Percentiles rank a stretch among this genome's conserved stretches.
These are phyloP conservation scores for Pseudocercospora fuligena DNA, from an alignment of 2,329 filamentous ascomycete genomes.

Conservation along the genomic window DNA sequence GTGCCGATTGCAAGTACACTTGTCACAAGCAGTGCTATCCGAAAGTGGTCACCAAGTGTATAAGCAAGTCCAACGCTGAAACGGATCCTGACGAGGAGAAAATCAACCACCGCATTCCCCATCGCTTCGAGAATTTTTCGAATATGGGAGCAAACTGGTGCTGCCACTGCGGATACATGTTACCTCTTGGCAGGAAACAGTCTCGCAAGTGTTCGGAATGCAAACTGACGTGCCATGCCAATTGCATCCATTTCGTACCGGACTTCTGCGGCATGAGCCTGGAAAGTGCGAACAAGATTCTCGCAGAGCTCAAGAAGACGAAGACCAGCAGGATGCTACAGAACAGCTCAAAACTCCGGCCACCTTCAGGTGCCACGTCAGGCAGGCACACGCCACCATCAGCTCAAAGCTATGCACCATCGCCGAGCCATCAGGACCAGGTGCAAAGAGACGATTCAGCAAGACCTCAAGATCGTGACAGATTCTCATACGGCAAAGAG, in stretches of 20 bases:
- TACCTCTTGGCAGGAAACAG: slow-evolving; percentile 94
- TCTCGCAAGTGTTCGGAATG: slow-evolving; percentile 96
- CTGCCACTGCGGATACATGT: slow-evolving; percentile 95
- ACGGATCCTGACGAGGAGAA: slow-evolving; percentile 98
- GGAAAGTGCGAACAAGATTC: slow-evolving; percentile 91
- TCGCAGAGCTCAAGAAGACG: slow-evolving; percentile 81
- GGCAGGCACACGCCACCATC: slow-evolving; percentile 52
- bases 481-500: slow-evolving; percentile 57
- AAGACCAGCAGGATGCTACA: slow-evolving; percentile 58
- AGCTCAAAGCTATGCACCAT: slow-evolving; percentile 44
- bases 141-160: slow-evolving; percentile 99
- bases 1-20: slow-evolving; percentile 98
- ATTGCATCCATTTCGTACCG: slow-evolving; percentile 92
- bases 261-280: slow-evolving; percentile 99
- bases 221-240: slow-evolving; percentile 83
- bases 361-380: slow-evolving; percentile 41
- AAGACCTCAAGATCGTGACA: slow-evolving; percentile 37
- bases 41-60: slow-evolving; percentile 98
- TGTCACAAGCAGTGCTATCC: slow-evolving; percentile 97
- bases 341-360: slow-evolving; percentile 61
- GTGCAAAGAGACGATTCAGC: slow-evolving; percentile 30
- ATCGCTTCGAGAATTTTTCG: slow-evolving; percentile 94
- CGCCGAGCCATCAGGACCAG: slow-evolving; percentile 45
- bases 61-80: slow-evolving; percentile 98
- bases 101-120: slow-evolving; percentile 98